A percentile compares a stretch with the other conserved stretches of the same genome.
phyloP scores from a whole-genome alignment of 306 rosid species.

The Cajanus cajan region DNA sequence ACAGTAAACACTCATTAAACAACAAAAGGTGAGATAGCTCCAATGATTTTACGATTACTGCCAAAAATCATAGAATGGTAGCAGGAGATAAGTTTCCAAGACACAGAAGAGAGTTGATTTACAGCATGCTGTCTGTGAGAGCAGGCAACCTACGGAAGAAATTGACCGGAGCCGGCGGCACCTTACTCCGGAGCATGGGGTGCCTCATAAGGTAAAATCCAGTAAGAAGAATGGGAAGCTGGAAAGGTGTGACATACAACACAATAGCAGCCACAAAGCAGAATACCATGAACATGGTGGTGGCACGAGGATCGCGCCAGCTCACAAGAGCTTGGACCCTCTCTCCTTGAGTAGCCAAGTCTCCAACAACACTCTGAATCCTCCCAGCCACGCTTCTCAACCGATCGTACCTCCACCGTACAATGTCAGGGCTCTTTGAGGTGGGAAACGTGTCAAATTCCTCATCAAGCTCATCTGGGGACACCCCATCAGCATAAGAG shows the following conservation, averaged over 20 bases:
- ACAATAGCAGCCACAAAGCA: slow-evolving; percentile 68
- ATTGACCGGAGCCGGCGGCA: slow-evolving; percentile 64
- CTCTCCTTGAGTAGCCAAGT: slow-evolving; percentile 89
- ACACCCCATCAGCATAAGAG: slow-evolving; percentile 67
- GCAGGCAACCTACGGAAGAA: slow-evolving; percentile 92
- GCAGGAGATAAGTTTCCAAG: not conserved
- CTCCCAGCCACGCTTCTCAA: slow-evolving; percentile 80
- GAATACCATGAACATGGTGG: slow-evolving; percentile 55
- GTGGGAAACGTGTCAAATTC: slow-evolving; percentile 89
- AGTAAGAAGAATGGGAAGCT: slow-evolving; percentile 49
- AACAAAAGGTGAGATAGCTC: slow-evolving; percentile 21
- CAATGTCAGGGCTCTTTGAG: slow-evolving; percentile 48
- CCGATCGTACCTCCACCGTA: slow-evolving; percentile 84
- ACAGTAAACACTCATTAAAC: slow-evolving; percentile 15
- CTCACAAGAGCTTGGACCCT: slow-evolving; percentile 80
- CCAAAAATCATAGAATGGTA: slow-evolving; percentile 26
- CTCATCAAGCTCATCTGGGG: slow-evolving; percentile 81
- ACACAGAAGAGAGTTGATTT: slow-evolving; percentile 18
- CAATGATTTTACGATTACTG: slow-evolving; percentile 32
- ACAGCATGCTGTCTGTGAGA: slow-evolving; percentile 82
- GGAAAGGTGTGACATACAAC: slow-evolving; percentile 73
- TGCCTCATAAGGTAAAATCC: slow-evolving; percentile 91
- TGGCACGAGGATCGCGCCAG: slow-evolving; percentile 98
- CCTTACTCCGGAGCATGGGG: slow-evolving; percentile 70
- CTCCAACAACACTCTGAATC: slow-evolving; percentile 88